These are phyloP conservation scores for Xerocomellus chrysenteron DNA, from an alignment of 768 basidiomycete species.

Conservation along the genomic window DNA sequence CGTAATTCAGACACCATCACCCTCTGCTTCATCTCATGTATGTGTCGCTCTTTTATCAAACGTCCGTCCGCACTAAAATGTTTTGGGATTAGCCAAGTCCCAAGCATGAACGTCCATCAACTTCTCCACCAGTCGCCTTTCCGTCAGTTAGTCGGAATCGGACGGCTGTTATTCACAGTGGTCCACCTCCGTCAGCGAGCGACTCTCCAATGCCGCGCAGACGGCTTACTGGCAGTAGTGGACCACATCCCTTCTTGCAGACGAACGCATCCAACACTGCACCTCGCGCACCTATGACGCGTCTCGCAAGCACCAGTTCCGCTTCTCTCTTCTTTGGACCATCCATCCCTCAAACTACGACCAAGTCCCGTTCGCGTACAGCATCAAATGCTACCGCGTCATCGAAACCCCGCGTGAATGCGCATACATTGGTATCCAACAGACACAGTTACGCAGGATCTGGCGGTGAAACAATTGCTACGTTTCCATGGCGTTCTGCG, in stretches of 20 bases:
- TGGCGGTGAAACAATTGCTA: slow-evolving; percentile 32
- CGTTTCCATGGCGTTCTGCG: slow-evolving; percentile 38
- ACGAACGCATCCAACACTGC: slow-evolving; percentile 21
- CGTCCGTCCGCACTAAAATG: not conserved
- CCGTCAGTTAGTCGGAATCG: slow-evolving; percentile 43
- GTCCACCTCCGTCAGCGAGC: slow-evolving; percentile 46
- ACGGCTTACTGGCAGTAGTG: slow-evolving; percentile 44
- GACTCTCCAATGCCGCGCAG: slow-evolving; percentile 57
- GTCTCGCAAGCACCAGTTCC: slow-evolving; percentile 52
- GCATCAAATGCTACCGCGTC: slow-evolving; percentile 16
- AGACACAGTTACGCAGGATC: slow-evolving; percentile 69
- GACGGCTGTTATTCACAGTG: slow-evolving; percentile 32
- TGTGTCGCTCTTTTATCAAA: not conserved
- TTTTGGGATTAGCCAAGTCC: slow-evolving; percentile 6
- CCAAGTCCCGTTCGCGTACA: slow-evolving; percentile 25
- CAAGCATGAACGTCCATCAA: slow-evolving; percentile 7
- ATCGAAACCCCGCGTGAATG: slow-evolving; percentile 1
- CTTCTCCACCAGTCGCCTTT: slow-evolving; percentile 28
- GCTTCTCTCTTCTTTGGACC: slow-evolving; percentile 69
- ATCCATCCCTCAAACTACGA: slow-evolving; percentile 31
- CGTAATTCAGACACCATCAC: slow-evolving; percentile 44
- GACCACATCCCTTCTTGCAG: slow-evolving; percentile 33
- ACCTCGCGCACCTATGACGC: slow-evolving; percentile 42
- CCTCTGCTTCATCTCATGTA: slow-evolving; percentile 33
- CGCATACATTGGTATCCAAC: slow-evolving; percentile 38